Percentiles rank a stretch among this genome's conserved stretches.
These are phyloP conservation scores for Pythium scleroteichum DNA, from an alignment of 352 stramenopile species.

Conservation along the genomic window DNA sequence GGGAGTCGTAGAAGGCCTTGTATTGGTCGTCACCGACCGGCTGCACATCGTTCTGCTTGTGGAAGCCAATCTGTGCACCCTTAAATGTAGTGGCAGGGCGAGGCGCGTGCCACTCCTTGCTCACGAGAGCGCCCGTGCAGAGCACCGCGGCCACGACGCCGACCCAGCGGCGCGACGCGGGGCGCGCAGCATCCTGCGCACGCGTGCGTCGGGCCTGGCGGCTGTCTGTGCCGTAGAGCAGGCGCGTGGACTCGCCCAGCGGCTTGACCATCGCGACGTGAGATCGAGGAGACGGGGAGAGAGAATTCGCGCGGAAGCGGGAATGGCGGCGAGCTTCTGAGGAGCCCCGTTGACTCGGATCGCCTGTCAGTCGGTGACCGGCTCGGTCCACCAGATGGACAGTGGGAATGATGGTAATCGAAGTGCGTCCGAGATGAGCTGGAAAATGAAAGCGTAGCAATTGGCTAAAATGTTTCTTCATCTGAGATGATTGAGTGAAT, in stretches of 20 bases:
- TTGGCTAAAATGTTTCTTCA: neutral
- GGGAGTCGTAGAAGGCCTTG: constrained; percentile 40
- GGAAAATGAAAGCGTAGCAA: neutral
- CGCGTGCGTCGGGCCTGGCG: constrained; percentile 14
- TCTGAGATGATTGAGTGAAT: neutral
- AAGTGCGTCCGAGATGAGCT: neutral
- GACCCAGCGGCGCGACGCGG: constrained; percentile 20
- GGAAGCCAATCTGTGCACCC: constrained; percentile 6
- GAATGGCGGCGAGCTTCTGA: neutral
- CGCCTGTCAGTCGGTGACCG: too few relatives aligned
- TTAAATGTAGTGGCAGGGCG: neutral
- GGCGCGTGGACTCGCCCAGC: constrained; percentile 23
- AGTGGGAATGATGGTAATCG: constrained; percentile 6
- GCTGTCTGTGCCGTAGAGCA: constrained; percentile 28
- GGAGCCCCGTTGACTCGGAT: neutral
- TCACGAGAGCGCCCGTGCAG: constrained; percentile 30
- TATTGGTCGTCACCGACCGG: constrained; percentile 20
- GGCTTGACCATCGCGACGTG: constrained; percentile 24
- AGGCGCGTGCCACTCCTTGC: constrained; percentile 24
- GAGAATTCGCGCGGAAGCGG: neutral
- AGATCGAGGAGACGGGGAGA: neutral
- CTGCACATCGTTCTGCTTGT: constrained; percentile 14
- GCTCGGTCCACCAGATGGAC: constrained; percentile 1
- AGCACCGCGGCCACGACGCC: constrained; percentile 29
- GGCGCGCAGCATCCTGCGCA: constrained; percentile 1